phyloP scores from a whole-genome alignment of 2,329 filamentous ascomycete genomes.

The Fusarium pininemorale region DNA sequence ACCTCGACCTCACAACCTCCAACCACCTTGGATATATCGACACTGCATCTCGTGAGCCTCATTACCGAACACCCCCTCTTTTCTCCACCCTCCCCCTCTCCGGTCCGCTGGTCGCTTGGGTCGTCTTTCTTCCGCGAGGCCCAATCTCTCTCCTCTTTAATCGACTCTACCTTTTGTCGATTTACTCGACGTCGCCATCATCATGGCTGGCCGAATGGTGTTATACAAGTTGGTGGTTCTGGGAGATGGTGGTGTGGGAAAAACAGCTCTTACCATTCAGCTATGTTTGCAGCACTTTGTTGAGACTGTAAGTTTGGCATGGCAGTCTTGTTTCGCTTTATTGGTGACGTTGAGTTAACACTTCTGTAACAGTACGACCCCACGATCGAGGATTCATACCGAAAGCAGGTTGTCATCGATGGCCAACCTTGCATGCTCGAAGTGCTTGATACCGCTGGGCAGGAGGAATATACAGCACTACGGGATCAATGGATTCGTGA shows the following conservation, averaged over 20 bases:
- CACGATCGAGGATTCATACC: conserved; percentile 88
- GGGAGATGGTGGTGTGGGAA: conserved; percentile 92
- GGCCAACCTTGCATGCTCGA: conserved; percentile 96
- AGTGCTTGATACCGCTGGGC: conserved; percentile 94
- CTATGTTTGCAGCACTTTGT: conserved; percentile 98
- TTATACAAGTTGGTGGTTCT: conserved; percentile 96
- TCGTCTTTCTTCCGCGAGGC: conserved; percentile 12
- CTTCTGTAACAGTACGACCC: conserved; percentile 74
- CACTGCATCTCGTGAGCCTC: conserved; percentile 32
- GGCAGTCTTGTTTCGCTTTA: not conserved
- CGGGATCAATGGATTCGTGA: conserved; percentile 99
- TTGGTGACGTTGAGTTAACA: conserved; percentile 22
- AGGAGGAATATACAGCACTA: conserved; percentile 97
- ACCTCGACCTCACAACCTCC: conserved; percentile 39
- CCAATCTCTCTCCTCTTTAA: conserved; percentile 18
- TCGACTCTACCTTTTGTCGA: conserved; percentile 30
- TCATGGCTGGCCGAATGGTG: conserved; percentile 93
- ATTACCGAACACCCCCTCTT: conserved; percentile 29
- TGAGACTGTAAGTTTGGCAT: conserved; percentile 73
- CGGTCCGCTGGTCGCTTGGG: conserved; percentile 25
- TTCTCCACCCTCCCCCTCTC: conserved; percentile 31
- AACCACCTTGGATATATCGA: conserved; percentile 31
- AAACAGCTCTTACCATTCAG: conserved; percentile 95
- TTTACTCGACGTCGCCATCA: conserved; percentile 42
- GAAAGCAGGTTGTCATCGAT: conserved; percentile 93